These are phyloP conservation scores for Niebla homalea DNA, from an alignment of 495 filamentous ascomycete genomes.

Conservation along the genomic window DNA sequence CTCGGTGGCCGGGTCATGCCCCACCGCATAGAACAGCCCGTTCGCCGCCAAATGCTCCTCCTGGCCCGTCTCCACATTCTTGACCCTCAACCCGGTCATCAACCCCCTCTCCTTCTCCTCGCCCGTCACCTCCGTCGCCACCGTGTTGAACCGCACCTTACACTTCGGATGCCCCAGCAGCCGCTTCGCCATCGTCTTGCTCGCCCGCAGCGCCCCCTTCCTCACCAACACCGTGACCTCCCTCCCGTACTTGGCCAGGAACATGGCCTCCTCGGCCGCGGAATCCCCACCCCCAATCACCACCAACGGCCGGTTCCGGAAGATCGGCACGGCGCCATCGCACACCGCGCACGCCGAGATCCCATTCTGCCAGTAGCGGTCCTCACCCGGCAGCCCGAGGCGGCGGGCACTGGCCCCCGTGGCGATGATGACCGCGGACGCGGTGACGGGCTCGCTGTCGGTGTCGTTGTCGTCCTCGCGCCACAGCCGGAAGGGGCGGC, in stretches of 20 bases:
- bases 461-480: slow-evolving; percentile 58
- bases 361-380: slow-evolving; percentile 91
- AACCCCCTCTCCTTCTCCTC: slow-evolving; percentile 58
- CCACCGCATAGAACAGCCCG: slow-evolving; percentile 94
- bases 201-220: slow-evolving; percentile 69
- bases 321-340: slow-evolving; percentile 94
- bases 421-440: slow-evolving; percentile 84
- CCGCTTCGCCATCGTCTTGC: slow-evolving; percentile 82
- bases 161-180: slow-evolving; percentile 75
- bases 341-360: slow-evolving; percentile 96
- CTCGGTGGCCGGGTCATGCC: slow-evolving; percentile 83
- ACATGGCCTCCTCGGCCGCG: slow-evolving; percentile 93
- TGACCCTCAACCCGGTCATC: slow-evolving; percentile 73
- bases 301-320: slow-evolving; percentile 85
- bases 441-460: slow-evolving; percentile 57
- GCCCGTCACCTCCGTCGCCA: slow-evolving; percentile 69
- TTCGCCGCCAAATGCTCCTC: slow-evolving; percentile 74
- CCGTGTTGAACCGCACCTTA: slow-evolving; percentile 71
- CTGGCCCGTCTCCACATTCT: slow-evolving; percentile 63
- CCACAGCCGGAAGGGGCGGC: slow-evolving; percentile 95
- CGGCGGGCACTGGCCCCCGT: slow-evolving; percentile 86
- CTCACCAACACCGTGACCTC: slow-evolving; percentile 90
- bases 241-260: slow-evolving; percentile 93
- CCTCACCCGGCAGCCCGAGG: slow-evolving; percentile 74
- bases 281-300: slow-evolving; percentile 97